Conservation (phyloP, 805 yeast genomes). For the Starmerella floricola region DNA sequence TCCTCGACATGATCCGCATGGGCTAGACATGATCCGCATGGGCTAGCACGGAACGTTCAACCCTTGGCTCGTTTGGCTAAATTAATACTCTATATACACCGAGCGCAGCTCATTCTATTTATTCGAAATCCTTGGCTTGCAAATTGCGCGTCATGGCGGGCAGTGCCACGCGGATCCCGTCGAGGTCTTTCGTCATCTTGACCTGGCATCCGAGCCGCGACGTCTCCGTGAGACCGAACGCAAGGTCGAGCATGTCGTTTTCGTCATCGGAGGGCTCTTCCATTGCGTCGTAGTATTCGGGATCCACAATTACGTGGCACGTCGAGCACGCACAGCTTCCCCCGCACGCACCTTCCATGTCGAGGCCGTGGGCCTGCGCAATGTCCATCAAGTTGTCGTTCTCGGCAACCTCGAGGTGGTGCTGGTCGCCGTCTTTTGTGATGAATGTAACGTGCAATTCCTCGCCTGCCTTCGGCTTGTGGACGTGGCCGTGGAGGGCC, state of each 20-base stretch:
- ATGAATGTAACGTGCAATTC: conserved; percentile 81
- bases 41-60: not conserved
- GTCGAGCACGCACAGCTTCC: conserved; percentile 99
- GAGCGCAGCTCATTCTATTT: conserved; percentile 2
- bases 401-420: conserved; percentile 72
- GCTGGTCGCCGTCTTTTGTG: conserved; percentile 79
- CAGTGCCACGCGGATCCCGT: conserved; percentile 86
- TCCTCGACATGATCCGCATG: conserved; percentile 63
- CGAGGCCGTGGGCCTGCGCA: conserved; percentile 85
- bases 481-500: conserved; percentile 65
- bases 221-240: conserved; percentile 94
- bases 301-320: conserved; percentile 93
- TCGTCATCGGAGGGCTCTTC: conserved; percentile 97
- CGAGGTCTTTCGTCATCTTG: conserved; percentile 74
- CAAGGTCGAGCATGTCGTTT: conserved; percentile 95
- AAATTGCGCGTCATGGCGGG: conserved; percentile 96
- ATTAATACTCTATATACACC: not conserved
- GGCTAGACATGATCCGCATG: conserved; percentile 19
- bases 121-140: conserved; percentile 60
- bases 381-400: conserved; percentile 88
- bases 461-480: conserved; percentile 86
- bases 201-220: conserved; percentile 94
- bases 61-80: too few species aligned
- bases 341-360: conserved; percentile 96
- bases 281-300: conserved; percentile 77